Base-by-base conservation (phyloP, 2,329 filamentous ascomycete genomes). In the Gaeumannomyces sp. region DNA sequence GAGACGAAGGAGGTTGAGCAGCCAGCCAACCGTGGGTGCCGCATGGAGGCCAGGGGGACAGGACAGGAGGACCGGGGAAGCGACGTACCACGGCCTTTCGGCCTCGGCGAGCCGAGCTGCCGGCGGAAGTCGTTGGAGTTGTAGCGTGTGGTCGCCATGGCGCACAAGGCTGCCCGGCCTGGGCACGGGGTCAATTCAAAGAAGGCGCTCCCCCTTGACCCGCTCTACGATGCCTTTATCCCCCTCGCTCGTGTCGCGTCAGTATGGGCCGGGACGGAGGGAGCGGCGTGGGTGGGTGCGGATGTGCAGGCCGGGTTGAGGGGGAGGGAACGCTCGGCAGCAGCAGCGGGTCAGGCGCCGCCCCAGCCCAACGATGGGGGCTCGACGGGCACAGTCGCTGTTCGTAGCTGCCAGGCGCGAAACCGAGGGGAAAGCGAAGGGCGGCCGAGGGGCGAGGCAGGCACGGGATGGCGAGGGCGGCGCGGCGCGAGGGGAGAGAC, bases 41-140 rank as follows among this genome's bases (percentile, higher is more conserved):
- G 33, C 33, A 33, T 29, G 29, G 13, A 38, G 35, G 35, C 3
- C 14, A 11, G 13, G 35, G 13, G 14, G 35, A 33, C 35, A 38
- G 3, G 35, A 38, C 35, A 19, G 14, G 14, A 38, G 35, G 35
- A 38, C 35, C 35, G 35, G 19, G 35, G 35, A 38, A 38, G 35
- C 35, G 56, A 61, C 60, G 35, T 61, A 63, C 62, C 62, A 76
- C 83, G 81, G 70, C 79, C 79, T 73, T 85, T 86, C 33, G 83
- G 81, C 73, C 82, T 80, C 56, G 84, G 84, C 66, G 84, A 86
- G 68, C 81, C 82, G 68, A 84, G 79, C 71, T 82, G 80, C 66
- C 81, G 80, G 71, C 80, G 80, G 68, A 82, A 75, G 72, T 83
- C 81, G 72, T 76, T 74, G 67, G 76, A 70, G 66, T 76, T 74